These are phyloP conservation scores for Puccinia hordei DNA, from an alignment of 1,284 basidiomycete genomes.

Conservation along the genomic window DNA sequence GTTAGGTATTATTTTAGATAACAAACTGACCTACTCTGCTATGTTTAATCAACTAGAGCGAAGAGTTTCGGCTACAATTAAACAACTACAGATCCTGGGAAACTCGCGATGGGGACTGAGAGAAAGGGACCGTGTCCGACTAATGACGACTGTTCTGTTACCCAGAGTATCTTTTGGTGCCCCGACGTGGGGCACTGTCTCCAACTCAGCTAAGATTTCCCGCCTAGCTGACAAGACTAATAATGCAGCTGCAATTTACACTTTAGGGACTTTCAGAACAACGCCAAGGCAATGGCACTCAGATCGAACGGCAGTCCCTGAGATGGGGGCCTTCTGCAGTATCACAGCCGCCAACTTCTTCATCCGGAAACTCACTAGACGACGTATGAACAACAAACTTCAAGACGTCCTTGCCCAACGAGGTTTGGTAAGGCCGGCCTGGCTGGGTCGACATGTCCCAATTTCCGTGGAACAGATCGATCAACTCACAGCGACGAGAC, in stretches of 20 bases:
- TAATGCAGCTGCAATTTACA: too few species aligned
- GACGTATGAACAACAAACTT: background rate
- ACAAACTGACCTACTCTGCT: background rate
- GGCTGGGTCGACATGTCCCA: too few species aligned
- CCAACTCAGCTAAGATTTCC: too few species aligned
- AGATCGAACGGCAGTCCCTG: background rate
- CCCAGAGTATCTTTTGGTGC: too few species aligned
- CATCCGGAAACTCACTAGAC: background rate
- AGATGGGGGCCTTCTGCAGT: background rate
- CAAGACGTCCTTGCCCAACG: background rate
- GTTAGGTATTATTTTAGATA: background rate
- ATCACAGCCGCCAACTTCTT: background rate
- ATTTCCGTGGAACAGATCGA: background rate
- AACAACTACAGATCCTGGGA: background rate
- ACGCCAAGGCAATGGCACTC: background rate
- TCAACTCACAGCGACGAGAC: background rate
- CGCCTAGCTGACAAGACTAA: too few species aligned
- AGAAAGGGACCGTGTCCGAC: too few species aligned
- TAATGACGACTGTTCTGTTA: too few species aligned
- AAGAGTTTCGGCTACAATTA: background rate
- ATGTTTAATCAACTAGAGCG: background rate
- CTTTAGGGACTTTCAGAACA: too few species aligned
- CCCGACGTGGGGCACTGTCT: too few species aligned
- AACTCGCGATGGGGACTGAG: background rate
- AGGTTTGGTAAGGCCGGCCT: too few species aligned